A percentile compares a stretch with the other conserved stretches of the same genome.
These are phyloP conservation scores for Alloascoidea hylecoeti DNA, from an alignment of 805 yeast species.

Conservation along the genomic window DNA sequence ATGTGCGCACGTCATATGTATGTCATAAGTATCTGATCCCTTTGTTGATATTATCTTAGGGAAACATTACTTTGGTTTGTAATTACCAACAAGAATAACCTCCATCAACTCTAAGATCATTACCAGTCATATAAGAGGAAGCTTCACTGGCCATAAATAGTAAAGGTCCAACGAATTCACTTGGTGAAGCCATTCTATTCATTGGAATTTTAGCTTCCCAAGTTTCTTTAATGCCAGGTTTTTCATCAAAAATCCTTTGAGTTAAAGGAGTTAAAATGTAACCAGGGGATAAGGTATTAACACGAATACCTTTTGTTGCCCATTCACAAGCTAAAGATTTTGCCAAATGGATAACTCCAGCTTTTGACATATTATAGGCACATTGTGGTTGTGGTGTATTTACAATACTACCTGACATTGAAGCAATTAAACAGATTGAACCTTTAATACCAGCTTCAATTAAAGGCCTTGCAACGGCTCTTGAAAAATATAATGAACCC, in stretches of 20 bases:
- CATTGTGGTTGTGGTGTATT: conserved; percentile 72
- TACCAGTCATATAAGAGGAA: conserved; percentile 71
- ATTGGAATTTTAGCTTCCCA: conserved; percentile 67
- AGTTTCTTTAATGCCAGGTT: conserved; percentile 36
- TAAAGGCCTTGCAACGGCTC: conserved; percentile 55
- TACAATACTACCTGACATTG: conserved; percentile 68
- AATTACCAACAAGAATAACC: conserved; percentile 80
- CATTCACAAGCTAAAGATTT: conserved; percentile 70
- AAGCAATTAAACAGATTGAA: conserved; percentile 57
- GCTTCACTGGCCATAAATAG: conserved; percentile 66
- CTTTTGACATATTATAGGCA: conserved; percentile 76
- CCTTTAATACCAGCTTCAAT: conserved; percentile 39
- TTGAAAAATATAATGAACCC: conserved; percentile 67
- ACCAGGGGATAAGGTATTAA: conserved; percentile 69
- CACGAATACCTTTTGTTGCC: conserved; percentile 67
- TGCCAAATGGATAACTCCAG: conserved; percentile 73
- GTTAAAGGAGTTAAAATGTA: conserved; percentile 73
- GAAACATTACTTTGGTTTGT: too few species aligned
- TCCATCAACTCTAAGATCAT: conserved; percentile 73
- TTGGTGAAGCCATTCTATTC: conserved; percentile 77
- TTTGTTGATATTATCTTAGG: too few species aligned
- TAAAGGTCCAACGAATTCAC: conserved; percentile 67
- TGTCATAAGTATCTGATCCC: too few species aligned
- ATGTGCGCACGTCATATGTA: too few species aligned
- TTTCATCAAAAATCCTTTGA: conserved; percentile 45